phyloP scores from a whole-genome alignment of 257 asterid genomes.

The Ilex asprella region DNA sequence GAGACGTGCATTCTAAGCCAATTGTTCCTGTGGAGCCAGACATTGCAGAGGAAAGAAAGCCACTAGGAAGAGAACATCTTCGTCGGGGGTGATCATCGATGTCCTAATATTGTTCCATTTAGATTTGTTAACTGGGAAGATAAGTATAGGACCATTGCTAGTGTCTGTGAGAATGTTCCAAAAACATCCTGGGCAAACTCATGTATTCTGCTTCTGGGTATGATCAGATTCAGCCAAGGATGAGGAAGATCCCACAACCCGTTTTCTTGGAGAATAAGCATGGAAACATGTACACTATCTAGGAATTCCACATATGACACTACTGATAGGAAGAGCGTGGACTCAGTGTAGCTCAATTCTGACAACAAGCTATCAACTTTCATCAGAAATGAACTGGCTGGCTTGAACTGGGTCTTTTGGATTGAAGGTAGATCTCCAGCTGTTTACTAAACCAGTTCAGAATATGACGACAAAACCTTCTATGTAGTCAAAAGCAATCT shows the following conservation, averaged over 20 bases:
- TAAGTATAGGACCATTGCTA: background rate
- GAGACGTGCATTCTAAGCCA: background rate
- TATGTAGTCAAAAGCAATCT: background rate
- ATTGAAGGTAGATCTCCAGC: background rate
- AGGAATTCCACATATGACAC: background rate
- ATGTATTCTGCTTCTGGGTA: background rate
- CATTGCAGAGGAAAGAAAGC: background rate
- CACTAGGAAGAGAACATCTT: background rate
- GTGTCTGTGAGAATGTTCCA: background rate
- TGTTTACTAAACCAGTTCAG: background rate
- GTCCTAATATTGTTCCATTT: constrained; percentile 1
- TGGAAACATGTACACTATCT: background rate
- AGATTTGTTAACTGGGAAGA: background rate
- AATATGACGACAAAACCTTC: background rate
- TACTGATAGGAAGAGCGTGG: background rate
- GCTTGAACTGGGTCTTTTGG: background rate
- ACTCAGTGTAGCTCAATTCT: background rate
- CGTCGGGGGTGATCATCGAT: background rate
- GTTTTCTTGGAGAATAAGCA: background rate
- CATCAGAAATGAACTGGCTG: background rate
- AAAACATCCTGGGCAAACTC: background rate
- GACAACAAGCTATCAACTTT: background rate
- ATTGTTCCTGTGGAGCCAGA: background rate
- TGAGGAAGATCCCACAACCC: background rate
- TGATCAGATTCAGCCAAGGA: background rate